Conservation (phyloP, 257 asterid species). For the Fraxinus pennsylvanica region DNA sequence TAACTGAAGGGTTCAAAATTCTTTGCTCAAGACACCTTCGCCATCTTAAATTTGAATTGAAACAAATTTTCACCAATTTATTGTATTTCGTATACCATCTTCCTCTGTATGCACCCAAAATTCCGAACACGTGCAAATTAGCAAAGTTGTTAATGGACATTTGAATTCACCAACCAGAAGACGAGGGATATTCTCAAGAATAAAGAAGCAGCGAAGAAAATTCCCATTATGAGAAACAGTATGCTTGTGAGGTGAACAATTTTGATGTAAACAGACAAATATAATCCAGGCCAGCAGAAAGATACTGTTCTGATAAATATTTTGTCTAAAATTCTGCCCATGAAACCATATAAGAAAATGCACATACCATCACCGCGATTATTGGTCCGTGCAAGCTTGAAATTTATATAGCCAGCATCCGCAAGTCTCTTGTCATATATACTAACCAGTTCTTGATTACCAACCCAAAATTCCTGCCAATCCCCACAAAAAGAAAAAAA, state of each 20-base stretch:
- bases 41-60: too few species aligned
- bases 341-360: neutral
- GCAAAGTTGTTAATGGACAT: neutral
- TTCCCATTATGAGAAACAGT: neutral
- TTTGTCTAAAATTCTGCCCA: neutral
- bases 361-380: constrained; percentile 95
- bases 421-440: constrained; percentile 90
- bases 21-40: neutral
- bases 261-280: too few species aligned
- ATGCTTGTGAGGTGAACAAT: neutral
- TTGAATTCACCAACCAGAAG: constrained; percentile 9
- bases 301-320: neutral
- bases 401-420: constrained; percentile 84
- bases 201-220: constrained; percentile 17
- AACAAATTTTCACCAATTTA: neutral
- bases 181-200: constrained; percentile 12
- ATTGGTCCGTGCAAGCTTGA: constrained; percentile 92
- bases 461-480: constrained; percentile 94
- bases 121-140: constrained; percentile 20
- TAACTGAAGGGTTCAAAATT: neutral
- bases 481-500: neutral
- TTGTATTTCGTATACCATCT: constrained; percentile 14
- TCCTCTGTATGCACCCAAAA: constrained; percentile 23
- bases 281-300: neutral
- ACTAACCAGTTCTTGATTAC: constrained; percentile 85